Base-by-base conservation (phyloP, 257 asterid genomes). In the Perilla frutescens region DNA sequence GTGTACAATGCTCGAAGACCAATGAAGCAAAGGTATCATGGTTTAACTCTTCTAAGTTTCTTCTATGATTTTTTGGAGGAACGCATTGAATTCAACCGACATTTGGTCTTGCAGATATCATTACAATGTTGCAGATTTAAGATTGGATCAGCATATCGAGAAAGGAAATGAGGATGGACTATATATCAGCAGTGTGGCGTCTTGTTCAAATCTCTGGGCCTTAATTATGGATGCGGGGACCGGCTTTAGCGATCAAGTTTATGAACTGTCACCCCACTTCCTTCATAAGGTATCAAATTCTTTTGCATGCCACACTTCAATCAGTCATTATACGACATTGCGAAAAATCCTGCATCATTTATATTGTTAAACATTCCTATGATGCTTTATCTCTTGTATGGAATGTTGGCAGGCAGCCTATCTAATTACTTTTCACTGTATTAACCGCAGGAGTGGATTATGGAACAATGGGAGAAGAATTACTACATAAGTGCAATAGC, bases 141-240 rank as follows among this genome's bases (percentile, higher is more conserved):
- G 91, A 80, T 82, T 88, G 68, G 29, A 87, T 60, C 96, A 87
- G 81, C 96, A 87, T 80, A 81, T 90, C 61, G 90, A 82, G 47
- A 88, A 84, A 84, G 96, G 96, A 82, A 84, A 81, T n/a, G 91
- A 74, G 47, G 96, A 90, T 80, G 91, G 96, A 26, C 68, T 90
- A 39, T 88, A 54, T 55, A 90, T 90, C 80, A 88, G 91, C 76
- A 65, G 89, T 9, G 90, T 88, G 59, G 87, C 92, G 47, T 90
- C 96, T 57, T 80, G 87, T 77, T 80, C 83, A 11, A 87, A 84
- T 71, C 80, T 88, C 58, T 90, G 96, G 96, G 91, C 96, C 66
- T 66, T 90, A 53, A 84, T 90, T 70, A 87, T 90, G 96, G 96
- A 90, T 77, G 90, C 91, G 45, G 93, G 93, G 64, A 90, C 96